Evolutionary conservation across 495 filamentous ascomycete genomes (phyloP), one percentile per base, ranked within the genome.

Genomic region (Penicillium waksmanii): DNA sequence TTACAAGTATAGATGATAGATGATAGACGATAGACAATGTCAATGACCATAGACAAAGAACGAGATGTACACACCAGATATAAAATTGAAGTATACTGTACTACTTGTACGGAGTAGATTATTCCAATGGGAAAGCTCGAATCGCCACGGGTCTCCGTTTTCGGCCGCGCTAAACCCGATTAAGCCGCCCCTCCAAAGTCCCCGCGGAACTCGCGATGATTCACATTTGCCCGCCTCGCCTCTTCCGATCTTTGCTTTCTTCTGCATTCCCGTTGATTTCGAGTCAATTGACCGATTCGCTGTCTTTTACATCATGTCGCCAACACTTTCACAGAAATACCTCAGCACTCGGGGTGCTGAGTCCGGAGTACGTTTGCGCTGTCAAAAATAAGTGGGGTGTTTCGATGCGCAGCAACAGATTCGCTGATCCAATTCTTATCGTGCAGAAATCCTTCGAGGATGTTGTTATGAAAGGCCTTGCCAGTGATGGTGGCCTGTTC

Each of bases 401-500:
- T 33, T n/a, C 21, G 19, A 40, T 19, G 13, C 13, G 34, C 34
- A 34, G n/a, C n/a, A 58, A 44, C 34, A 48, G 21, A 49, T 12
- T 40, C 52, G 17, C 52, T 55, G 58, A 31, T 31, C 49, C n/a
- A 34, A 18, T 34, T 33, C 33, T 23, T 33, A 51, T 63, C 64
- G 36, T 67, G 23, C 31, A 43, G 51, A 42, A 15, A 12, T 51
- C 8, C 64, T 98, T 98, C 71, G 93, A 97, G 73, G 83, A 88
- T 23, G 91, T 92, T 38, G 93, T 97, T 27, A 77, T 98, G 58
- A 95, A 97, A 72, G 94, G 94, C 25, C 86, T 98, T 35, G 93
- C 94, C 25, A 73, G 85, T 3, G 93, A 97, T 66, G 91, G 91
- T 33, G 94, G 94, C 27, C 87, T 98, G 49, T 97, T 94, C 77